Percentiles rank a stretch among this genome's conserved stretches.
These are phyloP conservation scores for Malbranchea zuffiana DNA, from an alignment of 2,329 filamentous ascomycete species.

Conservation along the genomic window DNA sequence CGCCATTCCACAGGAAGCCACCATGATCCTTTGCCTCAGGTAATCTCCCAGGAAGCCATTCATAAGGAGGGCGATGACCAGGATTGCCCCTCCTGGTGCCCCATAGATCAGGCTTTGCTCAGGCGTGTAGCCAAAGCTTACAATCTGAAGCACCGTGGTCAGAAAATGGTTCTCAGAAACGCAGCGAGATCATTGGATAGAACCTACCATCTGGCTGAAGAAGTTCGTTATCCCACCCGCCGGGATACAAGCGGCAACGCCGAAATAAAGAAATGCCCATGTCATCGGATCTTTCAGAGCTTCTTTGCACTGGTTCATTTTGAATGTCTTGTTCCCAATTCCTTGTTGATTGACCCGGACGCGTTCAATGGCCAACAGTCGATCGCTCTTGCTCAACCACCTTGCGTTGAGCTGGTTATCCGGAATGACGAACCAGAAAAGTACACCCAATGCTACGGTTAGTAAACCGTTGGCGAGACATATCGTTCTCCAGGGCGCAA, in stretches of 20 bases:
- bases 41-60: slow-evolving; percentile 49
- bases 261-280: slow-evolving; percentile 51
- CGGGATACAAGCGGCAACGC: slow-evolving; percentile 46
- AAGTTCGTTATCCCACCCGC: slow-evolving; percentile 48
- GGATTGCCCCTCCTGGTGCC: slow-evolving; percentile 54
- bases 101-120: slow-evolving; percentile 55
- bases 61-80: slow-evolving; percentile 48
- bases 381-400: slow-evolving; percentile 56
- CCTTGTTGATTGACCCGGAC: slow-evolving; percentile 66
- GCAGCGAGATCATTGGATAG: background rate
- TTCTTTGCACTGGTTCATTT: slow-evolving; percentile 53
- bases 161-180: background rate
- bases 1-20: slow-evolving; percentile 43
- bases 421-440: slow-evolving; percentile 45
- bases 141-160: slow-evolving; percentile 32
- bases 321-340: slow-evolving; percentile 59
- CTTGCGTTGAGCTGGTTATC: slow-evolving; percentile 52
- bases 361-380: slow-evolving; percentile 56
- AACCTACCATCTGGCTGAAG: slow-evolving; percentile 40
- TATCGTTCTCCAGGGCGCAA: slow-evolving; percentile 57
- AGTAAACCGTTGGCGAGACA: slow-evolving; percentile 46
- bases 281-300: slow-evolving; percentile 48
- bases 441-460: slow-evolving; percentile 38
- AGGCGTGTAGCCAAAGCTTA: slow-evolving; percentile 53
- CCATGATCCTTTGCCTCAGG: slow-evolving; percentile 47